phyloP scores from a whole-genome alignment of 139 green algal genomes.

The Mesostigma viride region DNA sequence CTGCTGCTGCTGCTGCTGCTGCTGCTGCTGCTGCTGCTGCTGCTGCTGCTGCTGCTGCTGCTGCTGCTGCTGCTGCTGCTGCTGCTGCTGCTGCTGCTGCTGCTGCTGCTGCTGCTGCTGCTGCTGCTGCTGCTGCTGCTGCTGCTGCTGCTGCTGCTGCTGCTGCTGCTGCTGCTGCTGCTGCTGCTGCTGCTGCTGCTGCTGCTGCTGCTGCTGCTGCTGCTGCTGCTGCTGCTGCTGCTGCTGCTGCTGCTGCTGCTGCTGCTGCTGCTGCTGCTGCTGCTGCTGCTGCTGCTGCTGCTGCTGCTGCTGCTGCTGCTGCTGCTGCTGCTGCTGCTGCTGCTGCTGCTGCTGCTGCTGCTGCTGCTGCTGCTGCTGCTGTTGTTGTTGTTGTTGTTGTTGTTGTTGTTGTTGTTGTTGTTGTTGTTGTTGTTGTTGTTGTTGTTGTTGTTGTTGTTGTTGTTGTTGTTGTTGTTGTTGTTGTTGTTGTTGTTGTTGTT shows the following conservation, averaged over 20 bases:
- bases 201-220: conserved; percentile 1
- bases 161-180: conserved; percentile 1
- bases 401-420: too few species aligned
- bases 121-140: conserved; percentile 1
- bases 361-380: conserved; percentile 1
- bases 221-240: conserved; percentile 1
- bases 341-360: background rate
- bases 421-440: too few species aligned
- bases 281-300: conserved; percentile 1
- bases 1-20: conserved; percentile 1
- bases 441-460: too few species aligned
- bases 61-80: conserved; percentile 1
- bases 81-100: conserved; percentile 1
- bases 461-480: too few species aligned
- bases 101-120: conserved; percentile 1
- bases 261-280: conserved; percentile 1
- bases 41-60: conserved; percentile 1
- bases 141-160: conserved; percentile 1
- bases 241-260: conserved; percentile 1
- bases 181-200: background rate
- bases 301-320: conserved; percentile 1
- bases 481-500: too few species aligned
- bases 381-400: background rate
- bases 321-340: conserved; percentile 1
- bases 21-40: background rate